Conservation (phyloP, 2,329 filamentous ascomycete genomes). For the Aspergillus carbonarius region DNA sequence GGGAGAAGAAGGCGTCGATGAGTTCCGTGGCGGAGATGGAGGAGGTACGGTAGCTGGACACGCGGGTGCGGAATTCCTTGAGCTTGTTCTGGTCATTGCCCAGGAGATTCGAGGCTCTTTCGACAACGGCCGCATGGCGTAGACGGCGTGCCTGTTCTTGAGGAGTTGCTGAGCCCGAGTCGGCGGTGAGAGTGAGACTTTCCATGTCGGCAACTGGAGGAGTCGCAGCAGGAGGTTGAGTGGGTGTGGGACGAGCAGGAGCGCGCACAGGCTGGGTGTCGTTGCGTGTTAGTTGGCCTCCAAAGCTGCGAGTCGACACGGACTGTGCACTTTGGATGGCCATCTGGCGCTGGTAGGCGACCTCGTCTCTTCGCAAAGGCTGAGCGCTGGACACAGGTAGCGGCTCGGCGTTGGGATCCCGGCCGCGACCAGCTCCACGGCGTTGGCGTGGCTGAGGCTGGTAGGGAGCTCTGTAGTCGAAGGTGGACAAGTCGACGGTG, state of each 20-base stretch:
- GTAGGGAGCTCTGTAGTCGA: slow-evolving; percentile 76
- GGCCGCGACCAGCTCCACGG: slow-evolving; percentile 64
- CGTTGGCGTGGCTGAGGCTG: slow-evolving; percentile 58
- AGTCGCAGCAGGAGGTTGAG: slow-evolving; percentile 25
- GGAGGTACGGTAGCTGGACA: slow-evolving; percentile 74
- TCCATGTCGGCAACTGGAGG: slow-evolving; percentile 46
- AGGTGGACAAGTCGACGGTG: slow-evolving; percentile 80
- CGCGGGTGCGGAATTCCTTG: slow-evolving; percentile 70
- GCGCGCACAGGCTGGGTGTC: slow-evolving; percentile 49
- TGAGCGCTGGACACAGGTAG: slow-evolving; percentile 75
- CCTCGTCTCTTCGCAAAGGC: slow-evolving; percentile 77
- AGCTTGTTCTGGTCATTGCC: slow-evolving; percentile 75
- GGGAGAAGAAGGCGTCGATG: slow-evolving; percentile 80
- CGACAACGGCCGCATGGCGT: slow-evolving; percentile 80
- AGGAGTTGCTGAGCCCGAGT: slow-evolving; percentile 55
- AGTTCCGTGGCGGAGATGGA: slow-evolving; percentile 71
- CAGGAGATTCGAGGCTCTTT: slow-evolving; percentile 78
- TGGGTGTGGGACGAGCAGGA: slow-evolving; percentile 36
- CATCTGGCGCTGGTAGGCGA: slow-evolving; percentile 88
- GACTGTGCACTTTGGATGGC: slow-evolving; percentile 87
- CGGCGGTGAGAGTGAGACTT: slow-evolving; percentile 49
- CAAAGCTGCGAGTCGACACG: slow-evolving; percentile 75
- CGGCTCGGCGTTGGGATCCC: slow-evolving; percentile 83
- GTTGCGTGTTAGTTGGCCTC: slow-evolving; percentile 70
- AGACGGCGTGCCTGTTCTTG: slow-evolving; percentile 79